phyloP scores from a whole-genome alignment of 2,329 filamentous ascomycete genomes.

The Ilyonectria robusta region DNA sequence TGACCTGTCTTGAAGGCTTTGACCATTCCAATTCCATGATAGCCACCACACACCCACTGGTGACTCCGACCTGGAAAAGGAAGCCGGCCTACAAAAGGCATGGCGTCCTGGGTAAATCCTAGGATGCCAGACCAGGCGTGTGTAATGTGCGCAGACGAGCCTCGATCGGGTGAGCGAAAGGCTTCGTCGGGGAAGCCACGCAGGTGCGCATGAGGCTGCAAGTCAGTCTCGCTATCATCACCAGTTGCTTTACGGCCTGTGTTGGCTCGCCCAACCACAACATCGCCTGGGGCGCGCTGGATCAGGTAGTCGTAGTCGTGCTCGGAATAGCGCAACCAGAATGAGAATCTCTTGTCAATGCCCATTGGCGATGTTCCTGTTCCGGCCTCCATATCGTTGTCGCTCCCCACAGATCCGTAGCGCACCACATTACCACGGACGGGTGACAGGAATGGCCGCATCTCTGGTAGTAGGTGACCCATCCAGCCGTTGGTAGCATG shows the following conservation, averaged over 20 bases:
- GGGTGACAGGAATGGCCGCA: slow-evolving; percentile 29
- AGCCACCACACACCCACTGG: slow-evolving; percentile 35
- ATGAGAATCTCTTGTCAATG: slow-evolving; percentile 22
- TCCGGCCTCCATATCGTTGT: not conserved
- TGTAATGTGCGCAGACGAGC: not conserved
- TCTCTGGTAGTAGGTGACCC: slow-evolving; percentile 42
- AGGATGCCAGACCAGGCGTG: slow-evolving; percentile 39
- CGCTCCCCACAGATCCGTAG: not conserved
- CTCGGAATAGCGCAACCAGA: slow-evolving; percentile 37
- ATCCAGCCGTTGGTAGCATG: slow-evolving; percentile 48
- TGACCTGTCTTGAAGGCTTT: slow-evolving; percentile 29
- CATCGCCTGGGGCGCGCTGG: slow-evolving; percentile 33
- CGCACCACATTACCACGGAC: slow-evolving; percentile 25
- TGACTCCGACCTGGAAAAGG: slow-evolving; percentile 25
- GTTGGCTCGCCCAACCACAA: slow-evolving; percentile 38
- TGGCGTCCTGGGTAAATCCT: slow-evolving; percentile 35
- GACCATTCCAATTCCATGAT: slow-evolving; percentile 38
- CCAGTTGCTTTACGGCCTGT: slow-evolving; percentile 33
- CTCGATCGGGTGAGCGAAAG: not conserved
- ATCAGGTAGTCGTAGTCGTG: slow-evolving; percentile 48
- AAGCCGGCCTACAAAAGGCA: slow-evolving; percentile 23
- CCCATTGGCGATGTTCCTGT: not conserved
- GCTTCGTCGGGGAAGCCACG: slow-evolving; percentile 25
- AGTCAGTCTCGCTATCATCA: slow-evolving; percentile 35
- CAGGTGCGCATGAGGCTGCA: slow-evolving; percentile 29